Base-by-base conservation (phyloP, 495 filamentous ascomycete species). In the Neurospora sp. region DNA sequence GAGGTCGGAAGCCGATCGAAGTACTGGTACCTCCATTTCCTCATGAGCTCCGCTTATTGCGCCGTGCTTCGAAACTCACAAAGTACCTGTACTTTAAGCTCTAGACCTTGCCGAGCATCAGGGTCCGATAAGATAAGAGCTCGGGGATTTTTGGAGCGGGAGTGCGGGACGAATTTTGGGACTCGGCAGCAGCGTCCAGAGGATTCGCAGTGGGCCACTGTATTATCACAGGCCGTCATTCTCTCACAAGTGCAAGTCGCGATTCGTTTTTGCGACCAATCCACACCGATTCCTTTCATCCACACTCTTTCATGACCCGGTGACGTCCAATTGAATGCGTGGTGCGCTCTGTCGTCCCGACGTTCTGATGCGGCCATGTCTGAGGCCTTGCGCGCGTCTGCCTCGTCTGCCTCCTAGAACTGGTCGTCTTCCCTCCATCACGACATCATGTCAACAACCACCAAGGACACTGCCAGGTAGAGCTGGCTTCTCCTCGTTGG, bases 351-450 rank as follows among this genome's bases (percentile, higher is more conserved):
- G 78, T 75, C 74, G 72, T 39, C 59, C 73, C 69, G 72, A 71
- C 74, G 54, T 31, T 66, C 78, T 78, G 72, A 81, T 81, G 79
- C 78, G 79, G 74, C 77, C 77, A 81, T 81, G 78, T 74, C 78
- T 76, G 74, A 59, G 70, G 54, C 54, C 54, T 66, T 66, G 54
- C 27, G 27, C 54, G 74, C 54, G 71, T 54, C 71, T 71, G 73
- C 73, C 75, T 54, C 75, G 73, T 73, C 74, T 72, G 75, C 72
- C 77, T 75, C 72, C 35, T 39, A 62, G 27, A 27, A 27, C 27
- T 27, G 2, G 54, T 59, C 48, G 20, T 72, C 71, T 69, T 72
- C 35, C 46, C 11, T 37, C 20, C 11, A 66, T 37, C 27, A 35
- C 54, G 14, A 62, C 54, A 18, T 66, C 54, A 66, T 66, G 14